Evolutionary conservation across 371 early-diverging fungal genomes (phyloP).

Genomic region (Haplosporangium sp.): DNA sequence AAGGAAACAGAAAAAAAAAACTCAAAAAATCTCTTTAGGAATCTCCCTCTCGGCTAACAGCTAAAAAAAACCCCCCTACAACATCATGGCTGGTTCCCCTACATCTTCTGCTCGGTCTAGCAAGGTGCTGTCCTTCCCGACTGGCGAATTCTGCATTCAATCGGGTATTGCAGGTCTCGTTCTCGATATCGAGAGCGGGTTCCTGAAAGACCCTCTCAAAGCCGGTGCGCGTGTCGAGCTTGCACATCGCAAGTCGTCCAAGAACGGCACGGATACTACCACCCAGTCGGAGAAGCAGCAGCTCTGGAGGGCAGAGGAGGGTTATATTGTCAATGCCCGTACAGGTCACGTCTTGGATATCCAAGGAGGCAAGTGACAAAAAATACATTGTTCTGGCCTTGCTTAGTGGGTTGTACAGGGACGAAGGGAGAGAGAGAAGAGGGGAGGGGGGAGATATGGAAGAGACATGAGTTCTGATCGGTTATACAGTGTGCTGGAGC

Average conservation of each 20-base stretch:
- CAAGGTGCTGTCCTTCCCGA: slow-evolving; percentile 48
- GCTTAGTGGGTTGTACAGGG: not conserved
- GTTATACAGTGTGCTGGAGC: too few relatives aligned
- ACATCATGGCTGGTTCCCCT: slow-evolving; percentile 35
- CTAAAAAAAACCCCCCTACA: slow-evolving; percentile 9
- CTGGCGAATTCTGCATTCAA: slow-evolving; percentile 44
- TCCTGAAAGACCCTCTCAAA: slow-evolving; percentile 51
- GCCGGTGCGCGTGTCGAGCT: slow-evolving; percentile 53
- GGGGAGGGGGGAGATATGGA: not conserved
- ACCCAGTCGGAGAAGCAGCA: too few relatives aligned
- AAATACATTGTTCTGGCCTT: too few relatives aligned
- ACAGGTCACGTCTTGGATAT: slow-evolving; percentile 54
- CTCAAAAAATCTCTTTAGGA: slow-evolving; percentile 3
- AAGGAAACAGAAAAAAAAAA: slow-evolving; percentile 13
- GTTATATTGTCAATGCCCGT: slow-evolving; percentile 46
- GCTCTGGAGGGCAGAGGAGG: slow-evolving; percentile 51
- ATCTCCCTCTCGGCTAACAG: not conserved
- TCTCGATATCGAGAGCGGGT: slow-evolving; percentile 50
- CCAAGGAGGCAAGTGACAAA: slow-evolving; percentile 41
- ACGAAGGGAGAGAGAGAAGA: not conserved
- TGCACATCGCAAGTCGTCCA: slow-evolving; percentile 32
- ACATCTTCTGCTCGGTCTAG: slow-evolving; percentile 35
- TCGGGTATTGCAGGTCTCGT: slow-evolving; percentile 45
- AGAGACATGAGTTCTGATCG: not conserved
- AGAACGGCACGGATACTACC: slow-evolving; percentile 28